These are phyloP conservation scores for Cicer bijugum DNA, from an alignment of 306 rosid species.

Conservation along the genomic window DNA sequence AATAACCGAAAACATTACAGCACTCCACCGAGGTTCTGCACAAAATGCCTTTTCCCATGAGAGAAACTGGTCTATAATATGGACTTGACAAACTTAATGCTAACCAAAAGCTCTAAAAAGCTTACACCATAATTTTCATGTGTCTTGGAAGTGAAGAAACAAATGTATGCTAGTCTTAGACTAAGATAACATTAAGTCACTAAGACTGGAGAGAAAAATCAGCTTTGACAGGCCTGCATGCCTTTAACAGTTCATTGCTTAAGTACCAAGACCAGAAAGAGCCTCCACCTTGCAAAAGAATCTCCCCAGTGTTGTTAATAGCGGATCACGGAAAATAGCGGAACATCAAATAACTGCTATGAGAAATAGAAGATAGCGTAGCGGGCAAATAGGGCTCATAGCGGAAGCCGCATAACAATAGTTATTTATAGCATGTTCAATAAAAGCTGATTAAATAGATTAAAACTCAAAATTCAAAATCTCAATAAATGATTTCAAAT, in stretches of 20 bases:
- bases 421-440: too few species aligned
- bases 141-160: not conserved
- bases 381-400: too few species aligned
- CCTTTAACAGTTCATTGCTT: slow-evolving; percentile 11
- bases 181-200: not conserved
- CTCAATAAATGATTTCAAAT: too few species aligned
- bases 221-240: not conserved
- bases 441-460: too few species aligned
- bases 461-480: too few species aligned
- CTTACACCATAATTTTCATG: slow-evolving; percentile 6
- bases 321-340: too few species aligned
- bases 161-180: slow-evolving; percentile 17
- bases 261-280: not conserved
- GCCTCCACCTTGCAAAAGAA: not conserved
- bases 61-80: slow-evolving; percentile 16
- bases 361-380: too few species aligned
- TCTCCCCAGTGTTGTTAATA: not conserved
- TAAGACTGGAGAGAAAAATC: not conserved
- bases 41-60: not conserved
- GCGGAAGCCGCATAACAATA: too few species aligned
- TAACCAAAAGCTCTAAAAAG: not conserved
- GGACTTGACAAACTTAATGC: not conserved
- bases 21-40: not conserved
- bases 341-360: too few species aligned
- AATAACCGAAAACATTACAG: slow-evolving; percentile 12